These are phyloP conservation scores for Pseudocercospora crystallina DNA, from an alignment of 2,329 filamentous ascomycete genomes.

Conservation along the genomic window DNA sequence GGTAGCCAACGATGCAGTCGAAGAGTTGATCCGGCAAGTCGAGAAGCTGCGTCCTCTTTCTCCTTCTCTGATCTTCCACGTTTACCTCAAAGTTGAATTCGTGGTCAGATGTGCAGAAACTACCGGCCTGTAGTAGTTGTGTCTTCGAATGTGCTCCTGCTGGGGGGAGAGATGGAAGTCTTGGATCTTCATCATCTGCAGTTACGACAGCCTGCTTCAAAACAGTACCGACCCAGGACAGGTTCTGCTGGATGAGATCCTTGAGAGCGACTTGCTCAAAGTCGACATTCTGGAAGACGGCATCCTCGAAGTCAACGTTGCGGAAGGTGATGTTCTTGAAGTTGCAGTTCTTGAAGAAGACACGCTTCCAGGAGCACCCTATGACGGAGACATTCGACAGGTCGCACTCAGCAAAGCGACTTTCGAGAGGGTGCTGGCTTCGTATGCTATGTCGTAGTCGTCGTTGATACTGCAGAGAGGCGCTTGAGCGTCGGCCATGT, in stretches of 20 bases:
- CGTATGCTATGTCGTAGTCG: constrained; percentile 4
- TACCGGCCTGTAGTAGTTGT: too few species aligned
- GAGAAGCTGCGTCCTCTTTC: too few species aligned
- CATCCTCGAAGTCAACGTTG: not conserved
- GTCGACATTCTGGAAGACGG: not conserved
- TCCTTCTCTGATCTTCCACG: too few species aligned
- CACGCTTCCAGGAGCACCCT: not conserved
- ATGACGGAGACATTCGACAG: not conserved
- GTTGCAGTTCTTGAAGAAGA: constrained; percentile 1
- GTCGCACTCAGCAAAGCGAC: not conserved
- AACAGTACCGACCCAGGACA: not conserved
- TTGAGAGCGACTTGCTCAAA: not conserved
- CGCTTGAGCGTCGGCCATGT: too few species aligned
- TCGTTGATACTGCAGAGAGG: not conserved
- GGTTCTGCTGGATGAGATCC: not conserved
- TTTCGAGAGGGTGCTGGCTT: not conserved
- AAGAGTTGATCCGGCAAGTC: too few species aligned
- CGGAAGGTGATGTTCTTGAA: not conserved
- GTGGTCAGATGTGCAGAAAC: too few species aligned
- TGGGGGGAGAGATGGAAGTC: too few species aligned
- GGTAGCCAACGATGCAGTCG: too few species aligned
- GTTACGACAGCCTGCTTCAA: not conserved
- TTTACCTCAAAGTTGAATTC: too few species aligned
- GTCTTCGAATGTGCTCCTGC: too few species aligned
- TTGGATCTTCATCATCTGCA: too few species aligned